These are phyloP conservation scores for Aureoboletus auriporus DNA, from an alignment of 768 basidiomycete species.

Conservation along the genomic window DNA sequence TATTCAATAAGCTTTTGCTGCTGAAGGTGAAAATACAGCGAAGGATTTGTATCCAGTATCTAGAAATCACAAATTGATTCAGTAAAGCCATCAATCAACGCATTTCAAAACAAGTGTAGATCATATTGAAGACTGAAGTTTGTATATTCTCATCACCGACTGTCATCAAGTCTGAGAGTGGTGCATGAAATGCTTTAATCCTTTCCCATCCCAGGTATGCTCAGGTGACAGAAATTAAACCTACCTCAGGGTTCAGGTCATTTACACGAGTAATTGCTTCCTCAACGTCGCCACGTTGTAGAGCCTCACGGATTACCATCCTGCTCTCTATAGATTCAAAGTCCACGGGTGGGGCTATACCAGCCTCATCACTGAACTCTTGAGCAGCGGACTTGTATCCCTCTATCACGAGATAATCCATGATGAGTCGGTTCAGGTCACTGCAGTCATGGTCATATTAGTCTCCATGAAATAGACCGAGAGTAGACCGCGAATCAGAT, in stretches of 20 bases:
- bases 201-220: slow-evolving; percentile 33
- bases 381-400: slow-evolving; percentile 96
- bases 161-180: slow-evolving; percentile 80
- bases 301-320: slow-evolving; percentile 90
- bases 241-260: slow-evolving; percentile 94
- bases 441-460: slow-evolving; percentile 41
- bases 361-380: slow-evolving; percentile 89
- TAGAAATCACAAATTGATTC: slow-evolving; percentile 34
- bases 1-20: slow-evolving; percentile 95
- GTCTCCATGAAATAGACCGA: slow-evolving; percentile 8
- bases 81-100: slow-evolving; percentile 6
- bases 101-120: slow-evolving; percentile 20
- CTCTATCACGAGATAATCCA: slow-evolving; percentile 97
- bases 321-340: slow-evolving; percentile 90
- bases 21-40: slow-evolving; percentile 91
- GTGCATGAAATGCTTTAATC: slow-evolving; percentile 98
- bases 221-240: slow-evolving; percentile 27
- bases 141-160: slow-evolving; percentile 87
- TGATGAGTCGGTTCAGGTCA: slow-evolving; percentile 89
- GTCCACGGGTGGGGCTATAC: slow-evolving; percentile 72
- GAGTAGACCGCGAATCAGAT: slow-evolving; percentile 57
- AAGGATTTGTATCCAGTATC: slow-evolving; percentile 96
- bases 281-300: slow-evolving; percentile 92
- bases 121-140: slow-evolving; percentile 99
- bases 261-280: slow-evolving; percentile 95